Evolutionary conservation across 306 rosid genomes (phyloP).

Genomic region (Glycyrrhiza uralensis): DNA sequence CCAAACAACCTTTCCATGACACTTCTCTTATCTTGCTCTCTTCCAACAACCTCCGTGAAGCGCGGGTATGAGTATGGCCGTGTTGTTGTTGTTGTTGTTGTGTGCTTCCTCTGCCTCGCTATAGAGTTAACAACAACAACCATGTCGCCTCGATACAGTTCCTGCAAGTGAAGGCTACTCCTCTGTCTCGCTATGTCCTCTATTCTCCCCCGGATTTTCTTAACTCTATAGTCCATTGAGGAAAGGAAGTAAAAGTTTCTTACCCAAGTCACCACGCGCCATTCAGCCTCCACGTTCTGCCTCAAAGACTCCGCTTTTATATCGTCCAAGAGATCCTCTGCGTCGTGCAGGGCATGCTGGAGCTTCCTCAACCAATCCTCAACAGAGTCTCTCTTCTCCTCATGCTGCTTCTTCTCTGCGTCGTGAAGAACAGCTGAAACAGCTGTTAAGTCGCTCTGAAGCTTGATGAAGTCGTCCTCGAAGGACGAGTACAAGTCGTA

Average conservation of each 20-base stretch:
- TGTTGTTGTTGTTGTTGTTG: no score
- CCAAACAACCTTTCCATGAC: neutral
- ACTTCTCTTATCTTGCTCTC: neutral
- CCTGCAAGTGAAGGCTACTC: neutral
- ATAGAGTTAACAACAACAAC: no score
- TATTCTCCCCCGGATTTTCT: neutral
- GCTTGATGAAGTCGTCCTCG: neutral
- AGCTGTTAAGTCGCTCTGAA: neutral
- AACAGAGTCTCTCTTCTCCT: neutral
- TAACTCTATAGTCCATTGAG: constrained; percentile 14
- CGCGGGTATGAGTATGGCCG: neutral
- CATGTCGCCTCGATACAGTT: neutral
- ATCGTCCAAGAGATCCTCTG: constrained; percentile 32
- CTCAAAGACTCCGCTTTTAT: constrained; percentile 13
- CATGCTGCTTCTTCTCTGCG: constrained; percentile 26
- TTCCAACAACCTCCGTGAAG: neutral
- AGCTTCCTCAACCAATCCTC: constrained; percentile 26
- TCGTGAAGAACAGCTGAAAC: constrained; percentile 22
- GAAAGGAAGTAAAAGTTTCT: constrained; percentile 12
- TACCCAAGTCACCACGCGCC: neutral
- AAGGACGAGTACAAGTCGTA: neutral
- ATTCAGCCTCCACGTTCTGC: neutral
- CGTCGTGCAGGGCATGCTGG: constrained; percentile 12
- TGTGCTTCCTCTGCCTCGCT: neutral
- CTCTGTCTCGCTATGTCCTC: neutral